These are phyloP conservation scores for Hsuehochloa calcarea DNA, from an alignment of 176 grass and related monocot genomes.

Conservation along the genomic window DNA sequence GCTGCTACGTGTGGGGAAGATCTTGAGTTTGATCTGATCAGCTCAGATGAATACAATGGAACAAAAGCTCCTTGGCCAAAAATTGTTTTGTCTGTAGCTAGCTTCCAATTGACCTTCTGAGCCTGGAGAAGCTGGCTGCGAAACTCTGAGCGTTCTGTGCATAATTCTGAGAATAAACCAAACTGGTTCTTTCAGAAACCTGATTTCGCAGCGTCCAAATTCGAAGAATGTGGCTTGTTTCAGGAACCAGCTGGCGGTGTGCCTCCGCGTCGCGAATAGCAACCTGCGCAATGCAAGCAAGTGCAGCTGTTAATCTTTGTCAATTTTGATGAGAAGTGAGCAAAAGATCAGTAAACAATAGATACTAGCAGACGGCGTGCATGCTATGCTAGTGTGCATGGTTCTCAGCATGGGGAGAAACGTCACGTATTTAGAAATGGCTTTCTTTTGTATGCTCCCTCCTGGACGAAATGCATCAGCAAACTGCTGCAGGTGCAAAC, in stretches of 20 bases:
- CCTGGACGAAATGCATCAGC: constrained; percentile 26
- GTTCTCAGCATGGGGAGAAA: not conserved
- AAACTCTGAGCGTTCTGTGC: not conserved
- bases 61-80: not conserved
- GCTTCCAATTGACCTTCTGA: not conserved
- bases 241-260: not conserved
- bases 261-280: not conserved
- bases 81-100: not conserved
- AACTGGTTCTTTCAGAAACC: not conserved
- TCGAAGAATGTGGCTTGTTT: no score
- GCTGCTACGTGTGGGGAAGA: not conserved
- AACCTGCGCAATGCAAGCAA: not conserved
- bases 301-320: constrained; percentile 1
- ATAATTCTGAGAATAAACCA: not conserved
- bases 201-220: not conserved
- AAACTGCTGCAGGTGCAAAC: constrained; percentile 31
- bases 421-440: no score
- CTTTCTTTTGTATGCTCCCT: not conserved
- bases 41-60: not conserved
- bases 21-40: not conserved
- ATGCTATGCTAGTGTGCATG: no score
- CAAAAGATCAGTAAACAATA: not conserved
- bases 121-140: not conserved
- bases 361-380: no score
- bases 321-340: not conserved